Percentiles rank a stretch among this genome's conserved stretches.
Conservation (phyloP, 768 basidiomycete species). For the Boletus fagicola region DNA sequence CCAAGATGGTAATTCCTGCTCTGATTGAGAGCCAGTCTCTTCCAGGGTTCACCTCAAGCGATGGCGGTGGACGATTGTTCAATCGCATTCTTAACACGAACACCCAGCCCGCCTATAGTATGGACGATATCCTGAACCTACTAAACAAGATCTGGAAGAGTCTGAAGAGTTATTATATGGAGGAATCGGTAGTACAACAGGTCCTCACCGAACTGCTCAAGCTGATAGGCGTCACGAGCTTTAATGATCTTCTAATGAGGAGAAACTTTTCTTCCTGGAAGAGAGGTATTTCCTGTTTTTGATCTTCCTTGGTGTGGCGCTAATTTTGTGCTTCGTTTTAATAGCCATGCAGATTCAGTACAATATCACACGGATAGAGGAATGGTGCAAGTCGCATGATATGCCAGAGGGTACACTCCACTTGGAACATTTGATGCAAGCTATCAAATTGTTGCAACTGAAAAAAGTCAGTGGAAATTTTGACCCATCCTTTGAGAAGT, state of each 20-base stretch:
- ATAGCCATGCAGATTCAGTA: slow-evolving; percentile 99
- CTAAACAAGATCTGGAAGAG: slow-evolving; percentile 98
- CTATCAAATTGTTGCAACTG: slow-evolving; percentile 94
- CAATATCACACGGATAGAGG: slow-evolving; percentile 95
- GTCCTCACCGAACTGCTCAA: slow-evolving; percentile 93
- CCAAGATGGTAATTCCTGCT: slow-evolving; percentile 99
- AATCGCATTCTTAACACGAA: slow-evolving; percentile 88
- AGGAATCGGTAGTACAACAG: slow-evolving; percentile 94
- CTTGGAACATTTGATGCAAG: slow-evolving; percentile 99
- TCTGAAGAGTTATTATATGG: slow-evolving; percentile 97
- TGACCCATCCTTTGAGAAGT: background rate
- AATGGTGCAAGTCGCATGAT: slow-evolving; percentile 99
- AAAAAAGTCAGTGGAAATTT: slow-evolving; percentile 71
- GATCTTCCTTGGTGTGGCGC: background rate
- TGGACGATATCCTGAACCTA: slow-evolving; percentile 97
- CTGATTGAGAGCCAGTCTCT: slow-evolving; percentile 96
- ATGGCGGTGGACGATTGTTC: slow-evolving; percentile 90
- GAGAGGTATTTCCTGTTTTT: slow-evolving; percentile 61
- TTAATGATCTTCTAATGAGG: slow-evolving; percentile 98
- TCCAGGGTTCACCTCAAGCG: slow-evolving; percentile 95
- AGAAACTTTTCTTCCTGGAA: slow-evolving; percentile 99
- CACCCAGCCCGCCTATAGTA: slow-evolving; percentile 85
- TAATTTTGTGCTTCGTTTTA: slow-evolving; percentile 3
- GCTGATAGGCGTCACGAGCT: slow-evolving; percentile 93
- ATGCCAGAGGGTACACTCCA: slow-evolving; percentile 99